Conservation (phyloP, 176 grass and related monocot species). For the Oryza australiensis region DNA sequence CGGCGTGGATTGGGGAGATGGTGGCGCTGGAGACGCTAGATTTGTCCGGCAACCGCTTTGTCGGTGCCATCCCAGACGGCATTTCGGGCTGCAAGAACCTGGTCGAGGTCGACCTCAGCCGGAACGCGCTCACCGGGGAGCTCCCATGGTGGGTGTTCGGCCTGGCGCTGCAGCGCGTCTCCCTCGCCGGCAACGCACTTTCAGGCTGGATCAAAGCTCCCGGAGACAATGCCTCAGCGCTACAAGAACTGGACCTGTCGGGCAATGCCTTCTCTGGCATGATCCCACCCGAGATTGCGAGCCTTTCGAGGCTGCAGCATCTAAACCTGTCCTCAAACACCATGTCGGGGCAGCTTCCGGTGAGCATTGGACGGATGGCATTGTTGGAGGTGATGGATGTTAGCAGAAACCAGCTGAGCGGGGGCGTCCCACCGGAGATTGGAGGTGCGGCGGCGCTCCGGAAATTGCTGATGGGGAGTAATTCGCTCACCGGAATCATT, state of each 20-base stretch:
- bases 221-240: background rate
- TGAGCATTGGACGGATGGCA: slow-evolving; percentile 48
- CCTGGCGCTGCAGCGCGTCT: slow-evolving; percentile 46
- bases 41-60: slow-evolving; percentile 66
- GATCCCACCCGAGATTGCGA: slow-evolving; percentile 45
- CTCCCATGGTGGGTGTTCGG: slow-evolving; percentile 71
- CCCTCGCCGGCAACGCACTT: slow-evolving; percentile 58
- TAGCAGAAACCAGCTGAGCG: slow-evolving; percentile 48
- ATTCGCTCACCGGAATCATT: slow-evolving; percentile 63
- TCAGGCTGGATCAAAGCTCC: slow-evolving; percentile 50
- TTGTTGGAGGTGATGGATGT: slow-evolving; percentile 64
- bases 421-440: slow-evolving; percentile 56
- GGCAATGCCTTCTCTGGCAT: slow-evolving; percentile 50
- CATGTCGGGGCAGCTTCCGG: slow-evolving; percentile 58
- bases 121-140: slow-evolving; percentile 61
- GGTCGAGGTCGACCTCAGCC: slow-evolving; percentile 54
- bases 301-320: slow-evolving; percentile 37
- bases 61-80: slow-evolving; percentile 51
- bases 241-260: slow-evolving; percentile 64
- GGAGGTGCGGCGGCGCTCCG: slow-evolving; percentile 40
- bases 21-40: slow-evolving; percentile 55
- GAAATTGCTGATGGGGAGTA: slow-evolving; percentile 51
- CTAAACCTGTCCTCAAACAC: slow-evolving; percentile 67
- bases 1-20: slow-evolving; percentile 77
- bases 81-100: slow-evolving; percentile 54